A percentile compares a stretch with the other conserved stretches of the same genome.
These are phyloP conservation scores for Nicotiana noctiflora DNA, from an alignment of 257 asterid species.

Conservation along the genomic window DNA sequence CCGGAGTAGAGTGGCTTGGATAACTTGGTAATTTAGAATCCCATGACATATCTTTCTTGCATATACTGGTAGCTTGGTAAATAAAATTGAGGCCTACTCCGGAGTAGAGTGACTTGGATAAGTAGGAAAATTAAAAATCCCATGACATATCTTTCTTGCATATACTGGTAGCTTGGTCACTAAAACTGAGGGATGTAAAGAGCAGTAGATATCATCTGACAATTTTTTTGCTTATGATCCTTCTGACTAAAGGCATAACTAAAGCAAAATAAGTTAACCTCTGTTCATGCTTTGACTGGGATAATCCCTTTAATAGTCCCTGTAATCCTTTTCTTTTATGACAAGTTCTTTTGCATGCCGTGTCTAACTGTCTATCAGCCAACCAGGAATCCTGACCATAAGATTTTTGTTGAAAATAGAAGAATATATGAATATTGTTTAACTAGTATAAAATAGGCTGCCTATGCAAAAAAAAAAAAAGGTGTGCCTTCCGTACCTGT, in stretches of 20 bases:
- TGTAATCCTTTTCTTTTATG: background rate
- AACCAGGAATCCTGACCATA: background rate
- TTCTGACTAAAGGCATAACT: background rate
- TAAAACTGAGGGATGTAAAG: background rate
- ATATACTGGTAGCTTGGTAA: background rate
- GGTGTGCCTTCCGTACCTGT: background rate
- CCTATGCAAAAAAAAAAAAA: background rate
- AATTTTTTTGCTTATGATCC: background rate
- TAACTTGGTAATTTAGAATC: background rate
- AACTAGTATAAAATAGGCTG: background rate
- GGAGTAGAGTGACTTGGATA: too few relatives aligned
- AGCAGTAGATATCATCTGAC: background rate
- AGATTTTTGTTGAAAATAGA: background rate
- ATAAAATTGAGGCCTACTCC: background rate
- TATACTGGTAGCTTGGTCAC: background rate
- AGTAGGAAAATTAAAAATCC: background rate
- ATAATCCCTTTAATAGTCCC: background rate
- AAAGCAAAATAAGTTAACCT: background rate
- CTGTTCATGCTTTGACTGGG: background rate
- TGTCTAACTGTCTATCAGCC: background rate
- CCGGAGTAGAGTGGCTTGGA: background rate
- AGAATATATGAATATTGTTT: background rate
- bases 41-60: constrained; percentile 1
- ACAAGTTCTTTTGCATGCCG: background rate
- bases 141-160: background rate